Conservation (phyloP, 2,329 filamentous ascomycete species). For the Alternaria atra region DNA sequence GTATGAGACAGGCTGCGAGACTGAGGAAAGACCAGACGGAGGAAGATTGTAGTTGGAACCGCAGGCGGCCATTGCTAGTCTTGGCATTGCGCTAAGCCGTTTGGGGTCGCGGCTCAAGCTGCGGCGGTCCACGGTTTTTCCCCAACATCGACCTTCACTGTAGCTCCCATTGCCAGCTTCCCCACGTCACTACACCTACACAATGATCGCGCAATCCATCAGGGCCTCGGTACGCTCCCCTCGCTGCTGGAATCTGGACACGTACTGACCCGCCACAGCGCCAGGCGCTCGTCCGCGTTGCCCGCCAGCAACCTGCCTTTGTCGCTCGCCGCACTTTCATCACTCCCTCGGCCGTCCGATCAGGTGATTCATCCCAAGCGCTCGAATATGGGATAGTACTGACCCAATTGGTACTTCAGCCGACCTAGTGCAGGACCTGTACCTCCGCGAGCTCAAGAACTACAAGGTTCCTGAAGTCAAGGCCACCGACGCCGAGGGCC, state of each 20-base stretch:
- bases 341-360: conserved; percentile 67
- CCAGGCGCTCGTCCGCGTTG: conserved; percentile 68
- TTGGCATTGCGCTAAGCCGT: conserved; percentile 25
- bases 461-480: conserved; percentile 91
- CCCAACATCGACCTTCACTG: conserved; percentile 34
- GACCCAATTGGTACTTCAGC: conserved; percentile 64
- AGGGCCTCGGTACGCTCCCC: conserved; percentile 65
- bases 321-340: conserved; percentile 70
- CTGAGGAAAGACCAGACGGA: conserved; percentile 1
- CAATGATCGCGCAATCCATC: conserved; percentile 69
- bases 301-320: conserved; percentile 64
- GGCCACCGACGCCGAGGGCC: conserved; percentile 84
- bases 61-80: conserved; percentile 19
- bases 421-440: conserved; percentile 97
- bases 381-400: conserved; percentile 31
- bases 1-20: conserved; percentile 27
- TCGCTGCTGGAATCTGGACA: conserved; percentile 11
- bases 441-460: conserved; percentile 92
- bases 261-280: conserved; percentile 58
- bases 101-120: conserved; percentile 33
- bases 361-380: conserved; percentile 62
- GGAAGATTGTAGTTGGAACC: conserved; percentile 5
- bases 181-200: conserved; percentile 43
- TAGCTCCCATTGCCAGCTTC: conserved; percentile 46
- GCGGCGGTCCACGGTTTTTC: conserved; percentile 26